Percentiles rank a stretch among this genome's conserved stretches.
Evolutionary conservation across 2,329 filamentous ascomycete species (phyloP).

Genomic region (Aspergillus sp.): DNA sequence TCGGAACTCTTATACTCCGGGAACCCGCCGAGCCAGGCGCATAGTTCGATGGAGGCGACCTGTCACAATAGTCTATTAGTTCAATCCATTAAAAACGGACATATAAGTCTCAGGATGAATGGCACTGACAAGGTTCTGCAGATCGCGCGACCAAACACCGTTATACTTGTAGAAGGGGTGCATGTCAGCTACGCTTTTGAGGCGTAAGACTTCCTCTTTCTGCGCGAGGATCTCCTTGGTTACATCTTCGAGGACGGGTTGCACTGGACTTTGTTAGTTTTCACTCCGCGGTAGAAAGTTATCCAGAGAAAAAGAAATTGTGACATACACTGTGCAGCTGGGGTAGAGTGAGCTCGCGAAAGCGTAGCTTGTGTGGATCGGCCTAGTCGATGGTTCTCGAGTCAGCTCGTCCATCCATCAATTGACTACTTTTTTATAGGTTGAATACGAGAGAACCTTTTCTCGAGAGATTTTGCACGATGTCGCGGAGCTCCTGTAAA

Average conservation of each 20-base stretch:
- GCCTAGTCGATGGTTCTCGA: conserved; percentile 45
- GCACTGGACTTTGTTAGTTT: conserved; percentile 52
- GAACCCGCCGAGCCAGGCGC: conserved; percentile 79
- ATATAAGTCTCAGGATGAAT: conserved; percentile 5
- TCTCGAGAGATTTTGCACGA: conserved; percentile 79
- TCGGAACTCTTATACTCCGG: conserved; percentile 53
- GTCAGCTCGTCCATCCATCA: background rate
- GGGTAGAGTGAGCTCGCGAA: conserved; percentile 86
- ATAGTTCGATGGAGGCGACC: conserved; percentile 60
- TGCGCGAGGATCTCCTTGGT: conserved; percentile 70
- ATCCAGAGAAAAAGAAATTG: background rate
- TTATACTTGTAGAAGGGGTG: conserved; percentile 99
- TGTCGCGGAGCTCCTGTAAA: conserved; percentile 69
- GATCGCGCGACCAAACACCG: conserved; percentile 75
- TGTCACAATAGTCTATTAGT: conserved; percentile 26
- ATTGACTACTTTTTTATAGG: background rate
- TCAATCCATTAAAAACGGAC: too few species aligned
- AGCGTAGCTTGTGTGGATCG: conserved; percentile 78
- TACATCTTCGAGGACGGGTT: conserved; percentile 67
- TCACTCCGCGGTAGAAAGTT: background rate
- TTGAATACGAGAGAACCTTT: conserved; percentile 51
- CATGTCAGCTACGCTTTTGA: conserved; percentile 72
- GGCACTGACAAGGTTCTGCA: conserved; percentile 72
- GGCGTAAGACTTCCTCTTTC: conserved; percentile 66
- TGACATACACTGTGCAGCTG: conserved; percentile 60